These are phyloP conservation scores for Murraya koenigii DNA, from an alignment of 345 rosid species.

Conservation along the genomic window DNA sequence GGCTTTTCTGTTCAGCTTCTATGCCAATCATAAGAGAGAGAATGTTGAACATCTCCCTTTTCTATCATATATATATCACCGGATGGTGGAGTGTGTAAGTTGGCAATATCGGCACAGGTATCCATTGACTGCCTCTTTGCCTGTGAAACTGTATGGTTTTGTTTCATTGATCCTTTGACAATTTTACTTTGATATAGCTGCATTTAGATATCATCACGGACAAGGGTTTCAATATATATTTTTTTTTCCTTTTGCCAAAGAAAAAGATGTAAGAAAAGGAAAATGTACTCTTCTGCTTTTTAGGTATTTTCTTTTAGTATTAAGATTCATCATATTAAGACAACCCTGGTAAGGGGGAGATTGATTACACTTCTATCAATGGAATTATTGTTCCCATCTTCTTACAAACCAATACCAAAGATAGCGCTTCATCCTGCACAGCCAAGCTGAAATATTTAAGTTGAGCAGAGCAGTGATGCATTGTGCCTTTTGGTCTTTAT, in stretches of 20 bases:
- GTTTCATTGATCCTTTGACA: constrained; percentile 25
- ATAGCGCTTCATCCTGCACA: constrained; percentile 49
- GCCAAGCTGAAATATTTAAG: constrained; percentile 46
- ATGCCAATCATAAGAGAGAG: constrained; percentile 12
- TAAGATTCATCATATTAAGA: constrained; percentile 30
- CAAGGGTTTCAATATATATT: constrained; percentile 1
- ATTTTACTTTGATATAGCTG: constrained; percentile 21
- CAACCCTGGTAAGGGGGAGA: constrained; percentile 50
- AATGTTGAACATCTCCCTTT: constrained; percentile 21
- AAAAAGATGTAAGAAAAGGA: background rate
- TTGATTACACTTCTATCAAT: constrained; percentile 19
- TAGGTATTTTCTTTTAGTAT: constrained; percentile 36
- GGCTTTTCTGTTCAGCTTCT: constrained; percentile 13
- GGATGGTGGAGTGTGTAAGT: constrained; percentile 38
- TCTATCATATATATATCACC: constrained; percentile 20
- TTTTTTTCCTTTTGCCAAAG: constrained; percentile 14
- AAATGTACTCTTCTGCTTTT: constrained; percentile 19
- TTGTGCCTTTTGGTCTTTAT: constrained; percentile 47
- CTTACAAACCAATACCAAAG: constrained; percentile 40
- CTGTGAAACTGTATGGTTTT: constrained; percentile 23
- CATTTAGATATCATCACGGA: constrained; percentile 30
- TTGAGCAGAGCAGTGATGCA: constrained; percentile 49
- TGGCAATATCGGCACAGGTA: constrained; percentile 48
- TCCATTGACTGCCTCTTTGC: constrained; percentile 26
- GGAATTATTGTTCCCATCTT: constrained; percentile 21